Evolutionary conservation across 2,329 filamentous ascomycete genomes (phyloP).

Genomic region (Chrysosphaeria jannelii): DNA sequence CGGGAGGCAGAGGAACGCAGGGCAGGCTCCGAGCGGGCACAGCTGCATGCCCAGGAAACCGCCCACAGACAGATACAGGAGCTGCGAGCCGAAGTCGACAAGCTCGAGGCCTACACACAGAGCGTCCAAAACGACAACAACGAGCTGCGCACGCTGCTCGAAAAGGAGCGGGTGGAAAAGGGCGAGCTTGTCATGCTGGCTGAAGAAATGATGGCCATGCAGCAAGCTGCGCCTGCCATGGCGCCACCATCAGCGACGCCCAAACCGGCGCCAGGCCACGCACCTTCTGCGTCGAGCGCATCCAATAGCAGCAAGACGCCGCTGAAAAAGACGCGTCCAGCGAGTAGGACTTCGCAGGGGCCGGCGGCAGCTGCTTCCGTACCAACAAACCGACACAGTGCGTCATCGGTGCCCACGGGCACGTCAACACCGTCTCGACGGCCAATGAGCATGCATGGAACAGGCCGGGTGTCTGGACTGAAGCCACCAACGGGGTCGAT

Average conservation of each 20-base stretch:
- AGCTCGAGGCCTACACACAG: constrained; percentile 40
- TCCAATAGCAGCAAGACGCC: constrained; percentile 1
- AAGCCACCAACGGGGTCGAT: constrained; percentile 23
- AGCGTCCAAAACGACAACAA: constrained; percentile 42
- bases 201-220: constrained; percentile 54
- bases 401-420: too few relatives aligned
- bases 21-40: constrained; percentile 20
- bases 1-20: constrained; percentile 20
- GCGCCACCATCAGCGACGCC: background rate
- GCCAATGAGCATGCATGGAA: constrained; percentile 5
- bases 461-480: constrained; percentile 17
- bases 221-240: constrained; percentile 9
- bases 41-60: constrained; percentile 30
- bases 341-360: constrained; percentile 3
- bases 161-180: constrained; percentile 54
- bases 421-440: constrained; percentile 6
- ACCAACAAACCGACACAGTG: constrained; percentile 4
- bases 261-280: background rate
- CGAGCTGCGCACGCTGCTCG: constrained; percentile 30
- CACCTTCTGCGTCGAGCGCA: background rate
- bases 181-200: constrained; percentile 54
- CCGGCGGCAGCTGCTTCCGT: constrained; percentile 2
- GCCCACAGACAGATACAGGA: constrained; percentile 38
- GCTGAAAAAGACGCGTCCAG: constrained; percentile 3
- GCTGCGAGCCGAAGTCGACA: constrained; percentile 42